Evolutionary conservation across 1,139 yeast genomes (phyloP).

Genomic region (Trichomonascaceae sp.): DNA sequence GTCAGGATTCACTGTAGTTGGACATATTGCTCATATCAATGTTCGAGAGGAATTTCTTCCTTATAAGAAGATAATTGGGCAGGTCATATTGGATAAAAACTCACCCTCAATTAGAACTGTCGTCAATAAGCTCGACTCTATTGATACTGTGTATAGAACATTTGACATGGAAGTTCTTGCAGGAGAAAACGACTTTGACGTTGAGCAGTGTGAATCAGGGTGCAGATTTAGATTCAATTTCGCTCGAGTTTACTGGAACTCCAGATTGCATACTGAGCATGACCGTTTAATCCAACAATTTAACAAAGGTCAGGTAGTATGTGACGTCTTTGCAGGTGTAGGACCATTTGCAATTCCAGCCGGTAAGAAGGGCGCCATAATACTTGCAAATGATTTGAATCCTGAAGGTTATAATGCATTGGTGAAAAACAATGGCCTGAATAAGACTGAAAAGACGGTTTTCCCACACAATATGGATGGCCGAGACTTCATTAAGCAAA

Average conservation of each 20-base stretch:
- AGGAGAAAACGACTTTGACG: conserved; percentile 62
- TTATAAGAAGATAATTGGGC: conserved; percentile 74
- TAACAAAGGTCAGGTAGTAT: conserved; percentile 57
- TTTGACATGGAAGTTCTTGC: conserved; percentile 93
- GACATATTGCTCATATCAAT: conserved; percentile 93
- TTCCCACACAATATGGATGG: conserved; percentile 73
- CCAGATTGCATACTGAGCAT: conserved; percentile 90
- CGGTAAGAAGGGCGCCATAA: conserved; percentile 73
- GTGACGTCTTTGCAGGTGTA: conserved; percentile 97
- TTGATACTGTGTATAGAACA: conserved; percentile 83
- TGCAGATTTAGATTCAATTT: conserved; percentile 86
- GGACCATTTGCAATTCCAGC: conserved; percentile 99
- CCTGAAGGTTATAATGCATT: conserved; percentile 77
- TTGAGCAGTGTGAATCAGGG: conserved; percentile 83
- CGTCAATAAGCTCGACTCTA: conserved; percentile 87
- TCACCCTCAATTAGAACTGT: conserved; percentile 66
- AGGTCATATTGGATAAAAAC: conserved; percentile 85
- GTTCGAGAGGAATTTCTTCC: conserved; percentile 81
- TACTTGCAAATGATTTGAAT: conserved; percentile 87
- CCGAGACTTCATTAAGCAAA: conserved; percentile 61
- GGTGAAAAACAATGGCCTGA: conserved; percentile 54
- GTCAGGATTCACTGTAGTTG: conserved; percentile 87
- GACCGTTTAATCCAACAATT: conserved; percentile 66
- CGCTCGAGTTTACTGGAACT: conserved; percentile 94
- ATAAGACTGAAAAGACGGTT: conserved; percentile 59